Base-by-base conservation (phyloP, 176 grass and related monocot species). In the maize (Zea mays) region DNA sequence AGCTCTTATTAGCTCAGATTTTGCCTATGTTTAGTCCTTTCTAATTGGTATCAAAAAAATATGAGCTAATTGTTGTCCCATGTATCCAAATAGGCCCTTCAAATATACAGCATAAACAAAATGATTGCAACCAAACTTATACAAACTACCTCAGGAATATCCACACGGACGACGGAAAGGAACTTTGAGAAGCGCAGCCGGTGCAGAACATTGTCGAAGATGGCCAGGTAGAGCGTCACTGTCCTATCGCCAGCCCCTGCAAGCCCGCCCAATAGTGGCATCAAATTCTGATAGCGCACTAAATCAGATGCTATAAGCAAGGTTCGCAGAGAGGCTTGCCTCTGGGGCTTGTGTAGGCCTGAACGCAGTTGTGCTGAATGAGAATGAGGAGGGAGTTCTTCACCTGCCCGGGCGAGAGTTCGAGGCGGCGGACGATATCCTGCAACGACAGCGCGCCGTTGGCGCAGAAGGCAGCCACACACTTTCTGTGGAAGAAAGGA, bases 331-430 rank as follows among this genome's bases (percentile, higher is more conserved):
- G 3, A 13, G n/a, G 46, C 70, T 83, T 39, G 65, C 80, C 82
- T 90, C 81, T 85, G 14, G 78, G 71, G 58, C n/a, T 73, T 27
- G 77, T 83, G 80, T 87, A 98, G 65, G 87, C 89, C 87, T 95
- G 92, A 4, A 95, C 83, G 82, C 90, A 98, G 71, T 89, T 98
- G 81, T 98, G 92, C 72, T 95, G 92, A 83, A 98, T 87, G 66
- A 98, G 92, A 76, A 95, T 71, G 59, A 94, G 90, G 49, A 95
- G 92, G 11, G 87, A 82, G 16, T 98, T 98, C 91, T 98, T 98
- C 65, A 89, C 85, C 59, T 90, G 78, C 19, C 47, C 62, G 6
- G 39, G 56, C 2, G 83, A 74, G 71, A 90, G 79, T 33, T 83
- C 34, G 17, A 90, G 63, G 74, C 77, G 83, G 46, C 85, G 83